Evolutionary conservation across 768 basidiomycete species (phyloP).

Genomic region (Coprinopsis strossmayeri): DNA sequence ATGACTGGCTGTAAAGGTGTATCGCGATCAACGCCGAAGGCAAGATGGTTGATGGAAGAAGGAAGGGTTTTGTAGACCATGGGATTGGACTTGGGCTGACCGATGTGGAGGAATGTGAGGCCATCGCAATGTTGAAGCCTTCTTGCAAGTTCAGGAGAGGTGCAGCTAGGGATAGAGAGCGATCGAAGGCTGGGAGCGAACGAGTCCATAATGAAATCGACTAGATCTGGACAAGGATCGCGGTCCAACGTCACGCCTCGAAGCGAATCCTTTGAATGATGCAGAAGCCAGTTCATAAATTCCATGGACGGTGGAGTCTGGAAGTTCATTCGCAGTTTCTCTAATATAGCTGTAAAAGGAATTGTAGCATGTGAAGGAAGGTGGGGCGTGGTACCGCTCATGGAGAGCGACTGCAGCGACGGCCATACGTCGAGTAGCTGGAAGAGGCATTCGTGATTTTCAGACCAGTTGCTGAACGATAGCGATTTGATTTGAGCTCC

Average conservation of each 20-base stretch:
- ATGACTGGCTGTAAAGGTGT: constrained; percentile 49
- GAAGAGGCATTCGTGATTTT: constrained; percentile 46
- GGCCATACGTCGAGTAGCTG: constrained; percentile 65
- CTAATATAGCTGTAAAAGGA: constrained; percentile 30
- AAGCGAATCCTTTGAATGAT: constrained; percentile 45
- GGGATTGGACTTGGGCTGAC: constrained; percentile 42
- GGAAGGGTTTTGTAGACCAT: constrained; percentile 44
- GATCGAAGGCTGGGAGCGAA: constrained; percentile 46
- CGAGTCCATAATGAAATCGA: constrained; percentile 47
- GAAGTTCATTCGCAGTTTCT: constrained; percentile 54
- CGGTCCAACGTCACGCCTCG: constrained; percentile 51
- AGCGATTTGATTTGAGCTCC: constrained; percentile 51
- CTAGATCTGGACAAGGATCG: constrained; percentile 47
- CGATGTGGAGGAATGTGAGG: constrained; percentile 51
- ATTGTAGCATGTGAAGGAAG: constrained; percentile 42
- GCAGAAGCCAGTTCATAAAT: constrained; percentile 66
- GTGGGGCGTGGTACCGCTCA: constrained; percentile 53
- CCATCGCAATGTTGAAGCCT: constrained; percentile 40
- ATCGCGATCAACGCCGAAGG: constrained; percentile 54
- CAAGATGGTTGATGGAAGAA: constrained; percentile 43
- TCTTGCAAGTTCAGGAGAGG: constrained; percentile 21
- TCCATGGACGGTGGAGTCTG: constrained; percentile 56
- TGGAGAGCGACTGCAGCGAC: constrained; percentile 45
- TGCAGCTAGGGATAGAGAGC: constrained; percentile 51
- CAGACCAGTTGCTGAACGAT: constrained; percentile 68